These are phyloP conservation scores for Coniochaeta sp. DNA, from an alignment of 2,329 filamentous ascomycete species.

Conservation along the genomic window DNA sequence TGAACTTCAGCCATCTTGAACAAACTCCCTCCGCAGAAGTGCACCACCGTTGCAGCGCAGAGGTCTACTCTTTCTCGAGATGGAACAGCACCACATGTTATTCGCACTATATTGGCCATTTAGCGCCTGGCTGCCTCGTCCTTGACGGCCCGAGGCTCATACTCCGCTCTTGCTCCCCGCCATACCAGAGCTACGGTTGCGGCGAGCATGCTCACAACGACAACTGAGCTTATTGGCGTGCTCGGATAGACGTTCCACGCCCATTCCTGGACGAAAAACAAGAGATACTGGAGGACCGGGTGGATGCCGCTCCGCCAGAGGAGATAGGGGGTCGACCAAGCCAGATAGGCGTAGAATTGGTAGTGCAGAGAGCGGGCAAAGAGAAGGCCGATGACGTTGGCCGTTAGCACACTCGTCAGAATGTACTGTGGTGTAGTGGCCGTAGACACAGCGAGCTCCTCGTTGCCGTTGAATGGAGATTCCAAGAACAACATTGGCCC, in stretches of 20 bases:
- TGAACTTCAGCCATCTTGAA: neutral
- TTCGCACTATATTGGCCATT: neutral
- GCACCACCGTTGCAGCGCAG: neutral
- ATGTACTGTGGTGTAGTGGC: slow-evolving; percentile 65
- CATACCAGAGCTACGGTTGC: slow-evolving; percentile 58
- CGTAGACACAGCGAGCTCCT: slow-evolving; percentile 49
- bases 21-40: neutral
- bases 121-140: slow-evolving; percentile 10
- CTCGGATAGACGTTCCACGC: slow-evolving; percentile 95
- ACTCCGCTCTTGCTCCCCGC: slow-evolving; percentile 43
- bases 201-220: slow-evolving; percentile 65
- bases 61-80: neutral
- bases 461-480: slow-evolving; percentile 38
- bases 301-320: slow-evolving; percentile 72
- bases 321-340: slow-evolving; percentile 82
- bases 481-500: slow-evolving; percentile 31
- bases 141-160: slow-evolving; percentile 15
- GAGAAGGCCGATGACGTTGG: slow-evolving; percentile 72
- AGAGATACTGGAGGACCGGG: slow-evolving; percentile 55
- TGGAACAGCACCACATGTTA: neutral
- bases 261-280: slow-evolving; percentile 81
- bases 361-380: slow-evolving; percentile 88
- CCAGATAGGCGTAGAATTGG: slow-evolving; percentile 89
- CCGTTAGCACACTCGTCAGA: slow-evolving; percentile 67
- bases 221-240: slow-evolving; percentile 43